These are phyloP conservation scores for Malassezia cuniculi DNA, from an alignment of 1,284 basidiomycete genomes.

Conservation along the genomic window DNA sequence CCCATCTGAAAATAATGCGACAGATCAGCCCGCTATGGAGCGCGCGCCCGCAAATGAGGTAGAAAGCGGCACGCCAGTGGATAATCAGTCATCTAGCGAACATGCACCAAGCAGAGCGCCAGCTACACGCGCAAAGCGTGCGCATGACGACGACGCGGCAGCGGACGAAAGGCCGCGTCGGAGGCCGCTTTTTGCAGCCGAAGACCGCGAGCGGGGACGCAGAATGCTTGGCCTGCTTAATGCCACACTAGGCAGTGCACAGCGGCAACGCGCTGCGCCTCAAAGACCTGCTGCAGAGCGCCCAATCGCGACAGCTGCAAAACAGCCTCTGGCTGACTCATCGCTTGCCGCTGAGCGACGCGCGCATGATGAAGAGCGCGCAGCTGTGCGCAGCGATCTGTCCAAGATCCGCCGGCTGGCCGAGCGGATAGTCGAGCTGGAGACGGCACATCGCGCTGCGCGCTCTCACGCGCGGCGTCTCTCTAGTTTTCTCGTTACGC, in stretches of 20 bases:
- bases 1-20: no score
- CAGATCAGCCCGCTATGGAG: no score
- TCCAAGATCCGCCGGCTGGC: conserved; percentile 6
- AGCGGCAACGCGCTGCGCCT: no score
- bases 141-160: no score
- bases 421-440: conserved; percentile 10
- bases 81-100: no score
- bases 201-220: conserved; percentile 8
- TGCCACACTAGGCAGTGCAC: no score
- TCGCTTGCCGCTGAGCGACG: conserved; percentile 1
- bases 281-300: no score
- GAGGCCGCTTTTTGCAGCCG: neutral
- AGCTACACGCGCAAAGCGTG: no score
- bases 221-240: conserved; percentile 12
- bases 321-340: neutral
- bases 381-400: conserved; percentile 2
- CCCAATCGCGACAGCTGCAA: conserved; percentile 4
- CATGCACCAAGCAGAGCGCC: no score
- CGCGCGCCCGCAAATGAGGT: no score
- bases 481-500: conserved; percentile 17
- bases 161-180: no score
- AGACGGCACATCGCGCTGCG: conserved; percentile 9
- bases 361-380: conserved; percentile 15
- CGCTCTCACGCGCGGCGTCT: conserved; percentile 14
- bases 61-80: no score